Percentiles rank a stretch among this genome's conserved stretches.
These are phyloP conservation scores for Jatropha multifida DNA, from an alignment of 441 rosid genomes.

Conservation along the genomic window DNA sequence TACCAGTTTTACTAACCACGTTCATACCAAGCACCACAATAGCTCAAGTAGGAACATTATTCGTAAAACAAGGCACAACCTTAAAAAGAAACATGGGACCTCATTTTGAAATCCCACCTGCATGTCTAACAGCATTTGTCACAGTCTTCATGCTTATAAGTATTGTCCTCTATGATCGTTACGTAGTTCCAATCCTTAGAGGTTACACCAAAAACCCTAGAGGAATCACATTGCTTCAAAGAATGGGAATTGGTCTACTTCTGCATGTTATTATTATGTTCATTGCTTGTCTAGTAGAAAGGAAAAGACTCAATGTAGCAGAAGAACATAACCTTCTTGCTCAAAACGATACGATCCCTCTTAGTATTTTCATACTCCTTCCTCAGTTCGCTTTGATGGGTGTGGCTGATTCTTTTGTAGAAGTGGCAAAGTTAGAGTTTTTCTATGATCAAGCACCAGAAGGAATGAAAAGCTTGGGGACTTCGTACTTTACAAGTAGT, in stretches of 20 bases:
- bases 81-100: conserved; percentile 54
- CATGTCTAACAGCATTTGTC: conserved; percentile 57
- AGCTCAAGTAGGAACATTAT: conserved; percentile 61
- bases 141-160: conserved; percentile 57
- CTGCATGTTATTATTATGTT: conserved; percentile 57
- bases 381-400: conserved; percentile 80
- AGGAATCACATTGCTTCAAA: conserved; percentile 67
- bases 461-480: conserved; percentile 83
- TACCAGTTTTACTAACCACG: conserved; percentile 55
- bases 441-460: conserved; percentile 91
- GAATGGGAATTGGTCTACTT: conserved; percentile 64
- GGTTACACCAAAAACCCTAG: conserved; percentile 59
- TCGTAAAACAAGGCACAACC: conserved; percentile 72
- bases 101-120: conserved; percentile 62
- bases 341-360: conserved; percentile 39
- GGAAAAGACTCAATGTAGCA: conserved; percentile 55
- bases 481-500: conserved; percentile 48
- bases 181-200: conserved; percentile 31
- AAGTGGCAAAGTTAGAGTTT: conserved; percentile 71
- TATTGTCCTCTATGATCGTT: conserved; percentile 57
- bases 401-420: conserved; percentile 63
- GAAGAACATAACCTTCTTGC: conserved; percentile 42
- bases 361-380: conserved; percentile 58
- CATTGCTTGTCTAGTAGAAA: conserved; percentile 48
- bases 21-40: conserved; percentile 61